phyloP scores from a whole-genome alignment of 805 yeast genomes.

The Candida alai region DNA sequence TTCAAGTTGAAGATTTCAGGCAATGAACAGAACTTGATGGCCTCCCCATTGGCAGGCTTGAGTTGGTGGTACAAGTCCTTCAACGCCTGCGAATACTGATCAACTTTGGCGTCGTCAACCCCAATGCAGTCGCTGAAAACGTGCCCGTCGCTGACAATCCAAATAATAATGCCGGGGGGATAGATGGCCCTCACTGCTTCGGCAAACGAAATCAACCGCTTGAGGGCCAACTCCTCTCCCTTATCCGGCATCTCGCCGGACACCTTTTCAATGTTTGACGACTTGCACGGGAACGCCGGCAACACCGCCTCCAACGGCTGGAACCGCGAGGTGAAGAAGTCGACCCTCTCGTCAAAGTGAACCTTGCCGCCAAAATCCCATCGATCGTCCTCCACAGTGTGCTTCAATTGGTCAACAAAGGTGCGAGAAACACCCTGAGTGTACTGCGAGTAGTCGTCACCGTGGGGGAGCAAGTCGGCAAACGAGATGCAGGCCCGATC shows the following conservation, averaged over 20 bases:
- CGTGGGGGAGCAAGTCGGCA: slow-evolving; percentile 4
- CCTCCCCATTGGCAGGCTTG: slow-evolving; percentile 23
- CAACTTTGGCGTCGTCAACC: slow-evolving; percentile 54
- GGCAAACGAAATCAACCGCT: slow-evolving; percentile 29
- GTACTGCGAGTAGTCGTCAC: slow-evolving; percentile 4
- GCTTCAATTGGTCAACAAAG: slow-evolving; percentile 46
- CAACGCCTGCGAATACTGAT: slow-evolving; percentile 42
- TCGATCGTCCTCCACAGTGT: slow-evolving; percentile 43
- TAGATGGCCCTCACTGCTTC: slow-evolving; percentile 32
- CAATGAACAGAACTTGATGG: slow-evolving; percentile 32
- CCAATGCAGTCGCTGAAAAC: slow-evolving; percentile 63
- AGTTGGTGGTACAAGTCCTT: slow-evolving; percentile 38
- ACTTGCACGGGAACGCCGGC: slow-evolving; percentile 65
- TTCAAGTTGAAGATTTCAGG: slow-evolving; percentile 30
- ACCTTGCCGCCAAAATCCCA: slow-evolving; percentile 48
- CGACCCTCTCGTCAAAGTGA: slow-evolving; percentile 38
- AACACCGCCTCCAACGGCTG: slow-evolving; percentile 51
- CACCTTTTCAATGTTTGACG: slow-evolving; percentile 54
- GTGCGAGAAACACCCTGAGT: slow-evolving; percentile 28
- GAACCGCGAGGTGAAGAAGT: slow-evolving; percentile 47
- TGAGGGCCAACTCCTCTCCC: slow-evolving; percentile 41
- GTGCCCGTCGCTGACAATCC: slow-evolving; percentile 63
- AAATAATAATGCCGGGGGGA: slow-evolving; percentile 52
- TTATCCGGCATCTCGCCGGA: slow-evolving; percentile 48
- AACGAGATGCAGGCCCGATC: slow-evolving; percentile 17